phyloP scores from a whole-genome alignment of 2,329 filamentous ascomycete genomes.

The Stenocarpella maydis region DNA sequence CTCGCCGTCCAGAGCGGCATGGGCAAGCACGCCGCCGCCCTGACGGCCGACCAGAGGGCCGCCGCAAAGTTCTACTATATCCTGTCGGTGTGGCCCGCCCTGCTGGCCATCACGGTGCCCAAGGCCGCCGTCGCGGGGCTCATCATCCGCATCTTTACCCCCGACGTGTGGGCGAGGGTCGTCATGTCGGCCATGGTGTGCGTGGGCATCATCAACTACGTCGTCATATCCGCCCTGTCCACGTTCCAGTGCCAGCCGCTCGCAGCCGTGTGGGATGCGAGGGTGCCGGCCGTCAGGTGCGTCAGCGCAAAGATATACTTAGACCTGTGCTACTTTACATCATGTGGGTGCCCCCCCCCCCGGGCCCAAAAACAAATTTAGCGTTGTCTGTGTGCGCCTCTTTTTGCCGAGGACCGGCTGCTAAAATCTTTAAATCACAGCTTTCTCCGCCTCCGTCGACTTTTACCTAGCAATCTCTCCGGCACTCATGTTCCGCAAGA shows the following conservation, averaged over 20 bases:
- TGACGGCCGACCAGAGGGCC: neutral
- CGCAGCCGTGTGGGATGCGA: neutral
- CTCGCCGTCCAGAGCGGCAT: neutral
- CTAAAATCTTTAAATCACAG: too few relatives aligned
- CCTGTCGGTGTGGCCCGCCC: neutral
- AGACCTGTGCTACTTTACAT: neutral
- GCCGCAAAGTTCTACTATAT: neutral
- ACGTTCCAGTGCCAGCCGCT: neutral
- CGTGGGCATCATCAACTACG: neutral
- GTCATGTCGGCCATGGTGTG: neutral
- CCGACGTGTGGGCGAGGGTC: neutral
- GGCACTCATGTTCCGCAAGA: neutral
- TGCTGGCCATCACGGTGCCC: conserved; percentile 8
- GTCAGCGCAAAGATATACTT: neutral
- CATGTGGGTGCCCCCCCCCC: neutral
- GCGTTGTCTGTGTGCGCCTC: too few relatives aligned
- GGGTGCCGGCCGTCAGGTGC: neutral
- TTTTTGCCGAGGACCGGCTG: too few relatives aligned
- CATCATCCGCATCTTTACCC: conserved; percentile 1
- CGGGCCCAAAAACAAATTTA: too few relatives aligned
- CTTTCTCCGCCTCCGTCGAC: conserved; percentile 2
- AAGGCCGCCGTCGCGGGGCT: conserved; percentile 12
- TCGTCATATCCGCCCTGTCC: neutral
- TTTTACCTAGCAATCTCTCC: neutral
- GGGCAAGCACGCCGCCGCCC: neutral